Evolutionary conservation across 805 yeast species (phyloP).

Genomic region (Tetrapisispora pingtungensis): DNA sequence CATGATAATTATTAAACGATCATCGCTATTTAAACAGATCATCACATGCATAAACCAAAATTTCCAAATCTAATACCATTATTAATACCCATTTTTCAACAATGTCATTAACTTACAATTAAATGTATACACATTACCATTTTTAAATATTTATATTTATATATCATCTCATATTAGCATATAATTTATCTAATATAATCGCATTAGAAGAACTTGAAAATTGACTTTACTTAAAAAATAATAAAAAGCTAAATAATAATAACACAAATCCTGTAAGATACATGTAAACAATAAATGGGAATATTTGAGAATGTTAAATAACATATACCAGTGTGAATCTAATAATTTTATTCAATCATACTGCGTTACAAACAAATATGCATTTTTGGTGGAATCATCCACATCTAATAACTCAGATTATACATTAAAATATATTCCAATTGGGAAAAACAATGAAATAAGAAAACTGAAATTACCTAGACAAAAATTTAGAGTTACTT

Average conservation of each 20-base stretch:
- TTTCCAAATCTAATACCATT: background rate
- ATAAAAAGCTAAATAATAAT: background rate
- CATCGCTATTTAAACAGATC: background rate
- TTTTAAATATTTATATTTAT: background rate
- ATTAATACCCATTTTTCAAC: background rate
- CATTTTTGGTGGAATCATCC: constrained; percentile 8
- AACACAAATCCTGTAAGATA: no score
- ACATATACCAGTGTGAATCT: constrained; percentile 4
- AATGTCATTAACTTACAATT: background rate
- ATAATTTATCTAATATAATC: background rate
- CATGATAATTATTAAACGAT: background rate
- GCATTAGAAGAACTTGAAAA: background rate
- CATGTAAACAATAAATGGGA: no score
- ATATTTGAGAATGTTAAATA: background rate
- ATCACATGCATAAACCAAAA: background rate
- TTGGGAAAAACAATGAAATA: background rate
- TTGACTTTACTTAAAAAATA: background rate
- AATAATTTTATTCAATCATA: constrained; percentile 10
- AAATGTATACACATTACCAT: background rate
- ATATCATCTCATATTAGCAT: background rate
- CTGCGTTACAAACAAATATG: constrained; percentile 4
- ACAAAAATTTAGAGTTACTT: background rate
- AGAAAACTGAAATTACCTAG: constrained; percentile 3
- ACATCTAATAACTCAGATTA: constrained; percentile 3
- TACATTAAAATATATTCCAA: constrained; percentile 4